A percentile compares a stretch with the other conserved stretches of the same genome.
Conservation (phyloP, 345 rosid genomes). For the Cochlearia excelsa region DNA sequence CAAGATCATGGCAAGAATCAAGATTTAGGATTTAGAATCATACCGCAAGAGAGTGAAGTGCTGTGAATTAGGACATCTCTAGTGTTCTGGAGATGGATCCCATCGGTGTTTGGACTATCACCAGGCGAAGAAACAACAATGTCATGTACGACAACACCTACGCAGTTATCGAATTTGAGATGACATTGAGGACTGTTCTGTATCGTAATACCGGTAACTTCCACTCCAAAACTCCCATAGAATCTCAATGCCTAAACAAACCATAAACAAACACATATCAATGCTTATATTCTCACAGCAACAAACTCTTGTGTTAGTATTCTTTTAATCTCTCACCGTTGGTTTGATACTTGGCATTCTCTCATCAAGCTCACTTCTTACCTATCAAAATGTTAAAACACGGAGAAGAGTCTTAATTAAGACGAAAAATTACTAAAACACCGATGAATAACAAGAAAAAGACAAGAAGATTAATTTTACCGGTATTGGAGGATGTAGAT, state of each 20-base stretch:
- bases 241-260: slow-evolving; percentile 77
- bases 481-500: slow-evolving; percentile 54
- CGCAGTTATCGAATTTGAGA: slow-evolving; percentile 89
- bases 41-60: slow-evolving; percentile 83
- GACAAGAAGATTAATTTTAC: slow-evolving; percentile 41
- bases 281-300: neutral
- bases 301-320: neutral
- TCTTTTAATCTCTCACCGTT: slow-evolving; percentile 44
- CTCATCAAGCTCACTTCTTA: slow-evolving; percentile 52
- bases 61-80: slow-evolving; percentile 73
- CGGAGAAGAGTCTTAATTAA: slow-evolving; percentile 14
- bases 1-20: neutral
- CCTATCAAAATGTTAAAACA: slow-evolving; percentile 39
- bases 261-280: slow-evolving; percentile 25
- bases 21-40: slow-evolving; percentile 4
- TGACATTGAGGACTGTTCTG: slow-evolving; percentile 98
- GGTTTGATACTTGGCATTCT: slow-evolving; percentile 89
- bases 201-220: slow-evolving; percentile 84
- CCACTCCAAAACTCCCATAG: slow-evolving; percentile 78
- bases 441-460: neutral
- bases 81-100: slow-evolving; percentile 92
- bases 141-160: slow-evolving; percentile 77
- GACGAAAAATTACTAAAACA: neutral
- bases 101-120: slow-evolving; percentile 96
- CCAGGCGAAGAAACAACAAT: slow-evolving; percentile 70